These are phyloP conservation scores for Prunus mongolica DNA, from an alignment of 306 rosid species.

Conservation along the genomic window DNA sequence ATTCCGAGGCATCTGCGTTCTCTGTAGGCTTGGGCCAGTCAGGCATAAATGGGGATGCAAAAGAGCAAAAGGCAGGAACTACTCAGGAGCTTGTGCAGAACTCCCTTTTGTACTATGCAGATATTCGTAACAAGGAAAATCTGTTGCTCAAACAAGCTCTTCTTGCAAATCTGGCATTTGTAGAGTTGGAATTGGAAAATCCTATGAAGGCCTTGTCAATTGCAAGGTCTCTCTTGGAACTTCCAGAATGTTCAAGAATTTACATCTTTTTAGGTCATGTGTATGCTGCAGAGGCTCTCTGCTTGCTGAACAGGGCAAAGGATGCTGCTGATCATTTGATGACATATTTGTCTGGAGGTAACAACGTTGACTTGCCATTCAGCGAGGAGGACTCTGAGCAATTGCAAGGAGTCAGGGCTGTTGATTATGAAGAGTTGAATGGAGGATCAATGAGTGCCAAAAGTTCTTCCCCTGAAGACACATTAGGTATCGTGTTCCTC, in stretches of 20 bases:
- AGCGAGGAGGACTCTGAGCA: conserved; percentile 69
- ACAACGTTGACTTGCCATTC: conserved; percentile 65
- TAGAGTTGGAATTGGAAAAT: conserved; percentile 85
- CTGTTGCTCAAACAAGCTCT: conserved; percentile 77
- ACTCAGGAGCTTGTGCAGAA: conserved; percentile 82
- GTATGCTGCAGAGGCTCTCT: conserved; percentile 95
- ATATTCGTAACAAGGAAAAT: conserved; percentile 61
- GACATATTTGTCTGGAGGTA: conserved; percentile 64
- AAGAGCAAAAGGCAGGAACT: conserved; percentile 80
- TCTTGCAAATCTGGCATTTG: conserved; percentile 84
- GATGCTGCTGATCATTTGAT: conserved; percentile 81
- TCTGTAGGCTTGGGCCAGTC: conserved; percentile 55
- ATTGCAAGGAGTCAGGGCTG: conserved; percentile 52
- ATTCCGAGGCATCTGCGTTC: conserved; percentile 58
- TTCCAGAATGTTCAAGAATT: conserved; percentile 84
- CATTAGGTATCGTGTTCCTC: conserved; percentile 49
- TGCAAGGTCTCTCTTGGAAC: conserved; percentile 65
- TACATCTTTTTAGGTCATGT: conserved; percentile 74
- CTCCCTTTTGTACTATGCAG: conserved; percentile 70
- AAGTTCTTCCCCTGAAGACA: conserved; percentile 39
- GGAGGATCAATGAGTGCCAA: conserved; percentile 59
- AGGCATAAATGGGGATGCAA: conserved; percentile 73
- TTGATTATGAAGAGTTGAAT: conserved; percentile 62
- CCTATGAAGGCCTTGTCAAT: conserved; percentile 68
- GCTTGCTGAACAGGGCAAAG: conserved; percentile 78